A percentile compares a stretch with the other conserved stretches of the same genome.
These are phyloP conservation scores for Scutellaria barbata DNA, from an alignment of 257 asterid genomes.

Conservation along the genomic window DNA sequence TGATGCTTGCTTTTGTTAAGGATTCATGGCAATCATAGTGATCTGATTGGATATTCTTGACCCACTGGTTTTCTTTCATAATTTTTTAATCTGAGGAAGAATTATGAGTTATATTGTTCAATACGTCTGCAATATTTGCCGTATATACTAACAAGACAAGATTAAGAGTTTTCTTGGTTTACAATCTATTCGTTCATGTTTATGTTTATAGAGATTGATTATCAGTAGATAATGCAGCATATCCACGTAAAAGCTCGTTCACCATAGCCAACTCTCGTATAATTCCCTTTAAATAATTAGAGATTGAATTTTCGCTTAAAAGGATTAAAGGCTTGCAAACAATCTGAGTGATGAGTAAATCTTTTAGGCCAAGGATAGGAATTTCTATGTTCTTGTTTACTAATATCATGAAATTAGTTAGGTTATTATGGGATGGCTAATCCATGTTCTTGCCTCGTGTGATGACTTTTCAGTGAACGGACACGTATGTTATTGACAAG, in stretches of 20 bases:
- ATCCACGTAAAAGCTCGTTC: neutral
- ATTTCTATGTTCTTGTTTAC: too few relatives aligned
- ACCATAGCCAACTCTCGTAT: neutral
- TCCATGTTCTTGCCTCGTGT: slow-evolving; percentile 11
- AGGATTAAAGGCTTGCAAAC: neutral
- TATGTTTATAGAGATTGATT: neutral
- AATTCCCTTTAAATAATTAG: neutral
- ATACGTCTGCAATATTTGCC: neutral
- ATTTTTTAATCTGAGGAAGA: neutral
- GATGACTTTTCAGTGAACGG: slow-evolving; percentile 69
- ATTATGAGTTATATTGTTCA: too few relatives aligned
- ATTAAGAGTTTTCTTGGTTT: neutral
- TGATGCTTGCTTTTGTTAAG: slow-evolving; percentile 31
- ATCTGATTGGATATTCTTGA: slow-evolving; percentile 1
- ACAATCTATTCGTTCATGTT: neutral
- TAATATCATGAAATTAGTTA: too few relatives aligned
- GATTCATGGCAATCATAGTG: slow-evolving; percentile 17
- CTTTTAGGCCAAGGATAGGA: slow-evolving; percentile 9
- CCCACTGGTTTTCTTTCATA: neutral
- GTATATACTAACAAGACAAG: slow-evolving; percentile 13
- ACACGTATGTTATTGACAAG: slow-evolving; percentile 65
- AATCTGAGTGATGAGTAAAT: neutral
- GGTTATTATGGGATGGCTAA: neutral
- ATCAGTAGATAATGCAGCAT: neutral
- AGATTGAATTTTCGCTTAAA: neutral